Evolutionary conservation across 495 filamentous ascomycete genomes (phyloP).

Genomic region (Lophium mytilinum): DNA sequence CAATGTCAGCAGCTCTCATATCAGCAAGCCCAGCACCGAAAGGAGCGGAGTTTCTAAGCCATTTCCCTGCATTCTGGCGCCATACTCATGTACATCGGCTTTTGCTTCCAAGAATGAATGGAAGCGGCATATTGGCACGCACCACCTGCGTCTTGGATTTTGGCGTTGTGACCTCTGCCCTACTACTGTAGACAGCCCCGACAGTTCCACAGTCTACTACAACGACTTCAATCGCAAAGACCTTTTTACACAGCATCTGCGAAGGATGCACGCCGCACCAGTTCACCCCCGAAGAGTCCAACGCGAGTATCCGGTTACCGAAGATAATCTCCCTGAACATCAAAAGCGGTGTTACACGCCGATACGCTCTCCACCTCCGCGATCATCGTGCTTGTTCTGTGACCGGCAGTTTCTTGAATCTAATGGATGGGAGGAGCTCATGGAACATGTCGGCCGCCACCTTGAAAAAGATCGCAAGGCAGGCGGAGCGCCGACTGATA

Average conservation of each 20-base stretch:
- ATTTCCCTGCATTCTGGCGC: slow-evolving; percentile 72
- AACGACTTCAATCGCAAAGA: slow-evolving; percentile 90
- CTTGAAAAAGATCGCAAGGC: slow-evolving; percentile 48
- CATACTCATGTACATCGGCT: slow-evolving; percentile 71
- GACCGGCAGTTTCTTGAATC: slow-evolving; percentile 48
- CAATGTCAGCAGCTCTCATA: too few species aligned
- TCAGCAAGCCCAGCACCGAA: too few species aligned
- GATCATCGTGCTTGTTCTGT: slow-evolving; percentile 66
- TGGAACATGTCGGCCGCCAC: slow-evolving; percentile 88
- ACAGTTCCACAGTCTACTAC: slow-evolving; percentile 26
- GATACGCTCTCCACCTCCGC: slow-evolving; percentile 52
- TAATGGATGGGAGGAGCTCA: slow-evolving; percentile 68
- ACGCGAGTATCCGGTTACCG: slow-evolving; percentile 11
- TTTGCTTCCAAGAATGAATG: slow-evolving; percentile 95
- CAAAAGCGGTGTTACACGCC: slow-evolving; percentile 50
- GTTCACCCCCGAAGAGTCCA: not conserved
- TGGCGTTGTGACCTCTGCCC: slow-evolving; percentile 69
- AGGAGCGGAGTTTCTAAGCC: too few species aligned
- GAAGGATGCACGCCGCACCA: slow-evolving; percentile 70
- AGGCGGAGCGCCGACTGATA: slow-evolving; percentile 18
- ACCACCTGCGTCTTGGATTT: slow-evolving; percentile 71
- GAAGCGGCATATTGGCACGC: slow-evolving; percentile 80
- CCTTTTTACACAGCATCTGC: slow-evolving; percentile 83
- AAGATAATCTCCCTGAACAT: slow-evolving; percentile 35
- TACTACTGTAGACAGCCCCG: slow-evolving; percentile 41